Percentiles rank a stretch among this genome's conserved stretches.
Conservation (phyloP, 257 asterid genomes). For the Mentha longifolia region DNA sequence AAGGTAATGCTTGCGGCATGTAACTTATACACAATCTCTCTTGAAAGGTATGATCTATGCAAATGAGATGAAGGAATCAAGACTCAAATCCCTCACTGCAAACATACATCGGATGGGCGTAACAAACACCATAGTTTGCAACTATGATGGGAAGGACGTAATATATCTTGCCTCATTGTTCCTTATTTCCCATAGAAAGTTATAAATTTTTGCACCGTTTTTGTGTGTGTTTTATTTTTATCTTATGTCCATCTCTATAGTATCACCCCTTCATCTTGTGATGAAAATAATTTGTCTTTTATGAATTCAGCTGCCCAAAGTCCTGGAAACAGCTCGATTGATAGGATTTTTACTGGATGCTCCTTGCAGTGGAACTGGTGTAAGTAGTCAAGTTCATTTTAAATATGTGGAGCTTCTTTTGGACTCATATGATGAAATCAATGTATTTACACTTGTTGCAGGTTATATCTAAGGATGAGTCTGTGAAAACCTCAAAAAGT, state of each 20-base stretch:
- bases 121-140: constrained; percentile 84
- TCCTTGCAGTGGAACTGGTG: constrained; percentile 99
- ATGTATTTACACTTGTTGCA: constrained; percentile 39
- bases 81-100: constrained; percentile 86
- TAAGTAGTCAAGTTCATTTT: constrained; percentile 41
- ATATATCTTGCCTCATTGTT: constrained; percentile 35
- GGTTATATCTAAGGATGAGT: constrained; percentile 95
- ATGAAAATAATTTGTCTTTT: constrained; percentile 19
- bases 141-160: constrained; percentile 95
- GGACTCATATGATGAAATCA: background rate
- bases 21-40: constrained; percentile 25
- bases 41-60: constrained; percentile 85
- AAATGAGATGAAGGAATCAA: constrained; percentile 88
- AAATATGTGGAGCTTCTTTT: constrained; percentile 20
- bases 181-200: background rate
- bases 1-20: constrained; percentile 3
- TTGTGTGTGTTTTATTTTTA: background rate
- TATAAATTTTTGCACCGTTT: background rate
- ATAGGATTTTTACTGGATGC: constrained; percentile 96
- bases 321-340: constrained; percentile 72
- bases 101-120: constrained; percentile 94
- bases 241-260: background rate
- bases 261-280: background rate
- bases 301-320: constrained; percentile 73
- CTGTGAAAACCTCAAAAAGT: constrained; percentile 86